These are phyloP conservation scores for Pugionium dolabratum DNA, from an alignment of 345 rosid species.

Conservation along the genomic window DNA sequence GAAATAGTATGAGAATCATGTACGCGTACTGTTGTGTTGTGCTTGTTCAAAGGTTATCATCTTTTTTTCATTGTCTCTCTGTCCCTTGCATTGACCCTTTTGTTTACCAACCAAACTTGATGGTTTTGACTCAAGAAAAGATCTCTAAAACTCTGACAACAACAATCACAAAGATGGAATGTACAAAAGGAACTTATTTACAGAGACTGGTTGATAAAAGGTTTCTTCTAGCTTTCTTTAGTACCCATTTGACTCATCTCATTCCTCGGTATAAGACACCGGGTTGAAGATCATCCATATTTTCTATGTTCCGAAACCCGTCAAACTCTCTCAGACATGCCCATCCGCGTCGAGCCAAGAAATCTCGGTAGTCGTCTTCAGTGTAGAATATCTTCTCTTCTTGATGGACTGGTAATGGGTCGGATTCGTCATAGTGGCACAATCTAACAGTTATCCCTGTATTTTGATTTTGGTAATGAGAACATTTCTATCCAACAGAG, in stretches of 20 bases:
- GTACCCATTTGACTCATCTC: constrained; percentile 39
- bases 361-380: constrained; percentile 82
- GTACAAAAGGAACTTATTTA: background rate
- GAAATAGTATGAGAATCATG: constrained; percentile 27
- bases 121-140: background rate
- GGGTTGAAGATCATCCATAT: constrained; percentile 84
- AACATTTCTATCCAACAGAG: constrained; percentile 13
- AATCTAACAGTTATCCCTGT: constrained; percentile 74
- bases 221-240: background rate
- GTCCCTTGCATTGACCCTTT: background rate
- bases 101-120: background rate
- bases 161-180: background rate
- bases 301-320: constrained; percentile 68
- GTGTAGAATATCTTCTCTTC: constrained; percentile 82
- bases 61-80: constrained; percentile 3
- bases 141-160: background rate
- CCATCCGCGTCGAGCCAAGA: constrained; percentile 72
- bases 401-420: constrained; percentile 69
- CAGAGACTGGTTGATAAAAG: background rate
- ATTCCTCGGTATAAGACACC: constrained; percentile 78
- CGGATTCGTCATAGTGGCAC: constrained; percentile 75
- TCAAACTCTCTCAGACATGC: constrained; percentile 69
- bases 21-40: constrained; percentile 3
- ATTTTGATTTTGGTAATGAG: background rate
- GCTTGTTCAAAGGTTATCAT: constrained; percentile 21